Conservation (phyloP, 2,329 filamentous ascomycete genomes). For the Monosporascus sp. region DNA sequence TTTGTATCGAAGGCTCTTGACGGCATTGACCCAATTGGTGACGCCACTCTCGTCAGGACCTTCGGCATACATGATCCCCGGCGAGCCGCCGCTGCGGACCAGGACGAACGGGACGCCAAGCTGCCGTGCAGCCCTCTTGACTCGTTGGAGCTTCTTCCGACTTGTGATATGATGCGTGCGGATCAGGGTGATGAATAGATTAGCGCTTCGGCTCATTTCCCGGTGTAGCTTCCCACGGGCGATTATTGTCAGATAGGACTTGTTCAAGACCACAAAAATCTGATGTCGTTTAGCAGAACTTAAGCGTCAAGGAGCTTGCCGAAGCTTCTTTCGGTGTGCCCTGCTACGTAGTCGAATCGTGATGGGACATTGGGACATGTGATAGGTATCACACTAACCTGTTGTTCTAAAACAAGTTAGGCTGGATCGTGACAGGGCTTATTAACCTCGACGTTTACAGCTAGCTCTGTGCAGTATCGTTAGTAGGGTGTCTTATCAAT, state of each 20-base stretch:
- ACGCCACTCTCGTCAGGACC: conserved; percentile 48
- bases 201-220: conserved; percentile 11
- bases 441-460: too few species aligned
- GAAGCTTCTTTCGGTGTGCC: too few species aligned
- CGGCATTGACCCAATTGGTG: conserved; percentile 57
- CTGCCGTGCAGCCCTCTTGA: conserved; percentile 60
- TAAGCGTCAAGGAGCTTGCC: too few species aligned
- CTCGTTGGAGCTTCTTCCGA: conserved; percentile 59
- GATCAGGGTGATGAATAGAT: conserved; percentile 52
- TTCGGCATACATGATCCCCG: conserved; percentile 76
- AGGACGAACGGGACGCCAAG: conserved; percentile 58
- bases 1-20: conserved; percentile 65
- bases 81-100: conserved; percentile 61
- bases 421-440: too few species aligned
- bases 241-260: background rate
- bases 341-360: too few species aligned
- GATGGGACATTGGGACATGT: too few species aligned
- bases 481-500: too few species aligned
- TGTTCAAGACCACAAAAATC: too few species aligned
- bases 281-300: too few species aligned
- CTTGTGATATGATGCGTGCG: conserved; percentile 79
- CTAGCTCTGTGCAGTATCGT: too few species aligned
- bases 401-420: too few species aligned
- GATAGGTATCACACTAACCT: too few species aligned
- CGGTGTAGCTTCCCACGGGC: background rate